Conservation (phyloP, 2,329 filamentous ascomycete species). For the Neonectria faginata region DNA sequence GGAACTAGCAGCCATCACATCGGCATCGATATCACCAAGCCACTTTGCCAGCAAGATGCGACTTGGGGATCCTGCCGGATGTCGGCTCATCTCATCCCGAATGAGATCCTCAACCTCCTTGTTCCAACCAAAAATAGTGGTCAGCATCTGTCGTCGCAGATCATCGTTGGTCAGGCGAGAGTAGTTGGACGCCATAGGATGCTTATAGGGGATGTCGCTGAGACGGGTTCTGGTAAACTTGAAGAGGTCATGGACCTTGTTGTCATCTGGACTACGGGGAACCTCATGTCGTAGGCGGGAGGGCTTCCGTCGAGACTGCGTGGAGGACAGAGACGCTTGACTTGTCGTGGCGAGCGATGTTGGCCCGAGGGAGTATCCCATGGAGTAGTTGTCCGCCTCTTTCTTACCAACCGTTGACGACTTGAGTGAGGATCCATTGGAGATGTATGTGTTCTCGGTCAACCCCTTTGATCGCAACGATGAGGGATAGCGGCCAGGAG, state of each 20-base stretch:
- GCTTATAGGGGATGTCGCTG: constrained; percentile 84
- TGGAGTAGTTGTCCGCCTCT: constrained; percentile 67
- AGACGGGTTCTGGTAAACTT: constrained; percentile 85
- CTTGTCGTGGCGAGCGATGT: constrained; percentile 52
- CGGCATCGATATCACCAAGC: constrained; percentile 86
- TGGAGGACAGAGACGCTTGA: constrained; percentile 60
- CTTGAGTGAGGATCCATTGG: constrained; percentile 66
- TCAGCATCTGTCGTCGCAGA: constrained; percentile 89
- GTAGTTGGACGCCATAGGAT: constrained; percentile 69
- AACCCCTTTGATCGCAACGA: constrained; percentile 66
- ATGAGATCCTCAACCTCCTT: constrained; percentile 84
- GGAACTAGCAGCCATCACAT: constrained; percentile 82
- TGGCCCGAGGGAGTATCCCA: constrained; percentile 53
- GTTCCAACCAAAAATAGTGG: constrained; percentile 94
- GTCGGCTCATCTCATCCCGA: constrained; percentile 83
- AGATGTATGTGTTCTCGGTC: constrained; percentile 77
- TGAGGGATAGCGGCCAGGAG: constrained; percentile 60
- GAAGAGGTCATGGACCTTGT: constrained; percentile 82
- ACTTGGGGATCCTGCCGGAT: constrained; percentile 78
- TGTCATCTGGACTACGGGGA: constrained; percentile 79
- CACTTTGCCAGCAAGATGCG: constrained; percentile 90
- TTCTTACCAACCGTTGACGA: constrained; percentile 49
- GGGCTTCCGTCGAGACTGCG: constrained; percentile 60
- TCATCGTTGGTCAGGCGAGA: constrained; percentile 78
- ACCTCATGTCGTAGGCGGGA: constrained; percentile 86